Percentiles rank a stretch among this genome's conserved stretches.
These are phyloP conservation scores for Haplosporangium sp. DNA, from an alignment of 371 early-diverging fungal species.

Conservation along the genomic window DNA sequence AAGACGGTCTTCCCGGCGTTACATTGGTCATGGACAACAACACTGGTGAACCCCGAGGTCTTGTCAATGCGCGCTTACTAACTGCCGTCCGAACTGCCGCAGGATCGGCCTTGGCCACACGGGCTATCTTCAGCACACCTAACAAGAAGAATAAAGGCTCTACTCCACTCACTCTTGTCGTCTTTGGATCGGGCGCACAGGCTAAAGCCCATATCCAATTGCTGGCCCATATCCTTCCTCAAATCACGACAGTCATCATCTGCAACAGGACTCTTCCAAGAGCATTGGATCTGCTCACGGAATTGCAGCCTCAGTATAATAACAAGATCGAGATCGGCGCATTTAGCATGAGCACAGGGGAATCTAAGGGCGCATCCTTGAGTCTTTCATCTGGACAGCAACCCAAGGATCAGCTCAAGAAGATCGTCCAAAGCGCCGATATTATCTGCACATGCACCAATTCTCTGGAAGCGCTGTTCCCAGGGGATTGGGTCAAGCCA, in stretches of 20 bases:
- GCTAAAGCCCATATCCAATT: conserved; percentile 67
- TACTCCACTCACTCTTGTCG: conserved; percentile 51
- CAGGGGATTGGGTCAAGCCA: conserved; percentile 62
- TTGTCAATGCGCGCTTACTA: conserved; percentile 67
- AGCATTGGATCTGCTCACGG: conserved; percentile 53
- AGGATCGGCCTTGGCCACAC: conserved; percentile 69
- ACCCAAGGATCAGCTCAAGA: conserved; percentile 23
- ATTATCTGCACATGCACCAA: conserved; percentile 74
- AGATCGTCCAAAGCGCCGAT: conserved; percentile 61
- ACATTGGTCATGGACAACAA: conserved; percentile 64
- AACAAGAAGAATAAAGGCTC: not conserved
- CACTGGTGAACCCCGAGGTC: conserved; percentile 61
- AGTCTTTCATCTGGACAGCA: not conserved
- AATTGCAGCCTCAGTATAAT: conserved; percentile 52
- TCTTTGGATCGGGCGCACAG: conserved; percentile 74
- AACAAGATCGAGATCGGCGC: conserved; percentile 36
- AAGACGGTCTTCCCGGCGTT: conserved; percentile 65
- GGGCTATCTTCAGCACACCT: conserved; percentile 18
- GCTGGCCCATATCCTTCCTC: conserved; percentile 61
- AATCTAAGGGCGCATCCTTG: conserved; percentile 1
- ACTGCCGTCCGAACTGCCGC: conserved; percentile 74
- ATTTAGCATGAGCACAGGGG: conserved; percentile 53
- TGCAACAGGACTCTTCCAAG: conserved; percentile 66
- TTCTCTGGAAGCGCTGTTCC: conserved; percentile 59
- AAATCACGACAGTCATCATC: conserved; percentile 58